Evolutionary conservation across 306 rosid species (phyloP).

Genomic region (Casuarina cunninghamiana): DNA sequence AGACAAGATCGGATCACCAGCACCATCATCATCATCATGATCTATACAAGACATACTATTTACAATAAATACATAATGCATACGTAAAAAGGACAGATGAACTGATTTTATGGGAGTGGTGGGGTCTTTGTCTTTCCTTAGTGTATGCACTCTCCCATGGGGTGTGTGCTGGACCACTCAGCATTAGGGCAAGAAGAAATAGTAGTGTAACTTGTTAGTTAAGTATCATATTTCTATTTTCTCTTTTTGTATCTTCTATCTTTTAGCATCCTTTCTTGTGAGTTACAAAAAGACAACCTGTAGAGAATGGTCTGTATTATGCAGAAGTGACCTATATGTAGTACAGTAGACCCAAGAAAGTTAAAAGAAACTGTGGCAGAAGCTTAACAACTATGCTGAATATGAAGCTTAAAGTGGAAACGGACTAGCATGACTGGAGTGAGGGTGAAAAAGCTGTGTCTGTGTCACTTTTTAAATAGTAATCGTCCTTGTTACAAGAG

Average conservation of each 20-base stretch:
- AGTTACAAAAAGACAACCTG: slow-evolving; percentile 6
- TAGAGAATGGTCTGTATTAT: not conserved
- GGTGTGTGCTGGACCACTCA: slow-evolving; percentile 46
- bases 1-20: slow-evolving; percentile 52
- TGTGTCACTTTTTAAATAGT: not conserved
- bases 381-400: slow-evolving; percentile 3
- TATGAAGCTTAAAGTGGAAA: not conserved
- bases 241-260: not conserved
- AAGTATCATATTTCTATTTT: slow-evolving; percentile 23
- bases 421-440: not conserved
- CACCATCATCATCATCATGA: slow-evolving; percentile 36
- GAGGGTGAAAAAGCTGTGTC: slow-evolving; percentile 6
- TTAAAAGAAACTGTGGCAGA: not conserved
- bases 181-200: slow-evolving; percentile 40
- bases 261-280: slow-evolving; percentile 18
- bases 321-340: not conserved
- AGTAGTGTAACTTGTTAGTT: slow-evolving; percentile 23
- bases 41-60: slow-evolving; percentile 74
- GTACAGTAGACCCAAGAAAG: slow-evolving; percentile 6
- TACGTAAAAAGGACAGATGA: slow-evolving; percentile 58
- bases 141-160: slow-evolving; percentile 32
- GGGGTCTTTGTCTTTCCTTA: slow-evolving; percentile 37
- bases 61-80: slow-evolving; percentile 78
- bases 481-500: not conserved
- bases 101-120: slow-evolving; percentile 49